phyloP scores from a whole-genome alignment of 2,329 filamentous ascomycete species.

The Trichoderma oligosporum region DNA sequence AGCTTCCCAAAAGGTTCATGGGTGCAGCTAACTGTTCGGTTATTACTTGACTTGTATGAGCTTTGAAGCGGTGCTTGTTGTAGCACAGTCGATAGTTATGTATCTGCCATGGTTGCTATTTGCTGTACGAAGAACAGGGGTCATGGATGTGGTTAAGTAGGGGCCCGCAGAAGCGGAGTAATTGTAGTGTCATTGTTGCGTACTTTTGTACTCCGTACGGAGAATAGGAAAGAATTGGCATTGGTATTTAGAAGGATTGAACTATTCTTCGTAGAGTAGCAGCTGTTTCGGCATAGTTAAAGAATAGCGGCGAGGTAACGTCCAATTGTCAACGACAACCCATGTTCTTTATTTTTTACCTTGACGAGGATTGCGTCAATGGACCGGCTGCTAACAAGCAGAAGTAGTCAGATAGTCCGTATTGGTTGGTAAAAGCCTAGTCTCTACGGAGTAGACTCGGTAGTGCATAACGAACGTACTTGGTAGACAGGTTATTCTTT shows the following conservation, averaged over 20 bases:
- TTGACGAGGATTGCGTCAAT: background rate
- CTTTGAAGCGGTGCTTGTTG: background rate
- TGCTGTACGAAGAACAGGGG: background rate
- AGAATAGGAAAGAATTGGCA: background rate
- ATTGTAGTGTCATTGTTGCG: background rate
- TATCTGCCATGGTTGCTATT: background rate
- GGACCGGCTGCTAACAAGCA: background rate
- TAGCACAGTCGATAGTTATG: constrained; percentile 6
- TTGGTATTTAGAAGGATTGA: background rate
- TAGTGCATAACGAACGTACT: background rate
- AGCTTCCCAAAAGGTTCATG: constrained; percentile 6
- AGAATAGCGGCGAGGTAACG: too few relatives aligned
- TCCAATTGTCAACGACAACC: background rate
- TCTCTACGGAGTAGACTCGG: background rate
- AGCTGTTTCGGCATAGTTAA: background rate
- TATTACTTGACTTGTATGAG: too few relatives aligned
- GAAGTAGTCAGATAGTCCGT: background rate
- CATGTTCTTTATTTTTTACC: background rate
- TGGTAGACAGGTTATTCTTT: background rate
- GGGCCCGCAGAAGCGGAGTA: background rate
- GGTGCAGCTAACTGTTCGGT: constrained; percentile 8
- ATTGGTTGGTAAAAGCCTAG: background rate
- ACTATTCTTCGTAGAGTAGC: too few relatives aligned
- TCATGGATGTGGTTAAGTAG: background rate
- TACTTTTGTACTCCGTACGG: background rate